Percentiles rank a stretch among this genome's conserved stretches.
These are phyloP conservation scores for Tribonema minus DNA, from an alignment of 108 stramenopile genomes.

Conservation along the genomic window DNA sequence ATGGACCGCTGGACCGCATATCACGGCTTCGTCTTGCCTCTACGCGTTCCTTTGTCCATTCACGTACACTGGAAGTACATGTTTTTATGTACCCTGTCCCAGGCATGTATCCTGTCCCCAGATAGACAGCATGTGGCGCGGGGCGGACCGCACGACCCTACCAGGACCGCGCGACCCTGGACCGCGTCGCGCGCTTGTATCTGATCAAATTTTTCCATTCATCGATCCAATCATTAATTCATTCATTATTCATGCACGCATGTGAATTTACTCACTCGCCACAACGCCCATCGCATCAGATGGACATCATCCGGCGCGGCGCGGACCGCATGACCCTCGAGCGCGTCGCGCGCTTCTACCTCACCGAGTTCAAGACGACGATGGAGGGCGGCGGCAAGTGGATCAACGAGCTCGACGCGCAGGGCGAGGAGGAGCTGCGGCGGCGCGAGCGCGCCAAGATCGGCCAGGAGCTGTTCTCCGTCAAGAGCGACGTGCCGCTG, in stretches of 20 bases:
- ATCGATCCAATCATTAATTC: no score
- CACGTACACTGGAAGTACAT: no score
- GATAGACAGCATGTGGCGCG: not conserved
- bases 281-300: no score
- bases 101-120: no score
- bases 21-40: no score
- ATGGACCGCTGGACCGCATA: no score
- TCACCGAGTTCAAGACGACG: conserved; percentile 82
- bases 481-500: conserved; percentile 60
- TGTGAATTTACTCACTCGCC: no score
- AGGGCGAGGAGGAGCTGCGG: conserved; percentile 69
- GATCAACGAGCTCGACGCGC: not conserved
- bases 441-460: conserved; percentile 51
- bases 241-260: no score
- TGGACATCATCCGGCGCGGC: conserved; percentile 42
- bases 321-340: conserved; percentile 90
- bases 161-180: conserved; percentile 85
- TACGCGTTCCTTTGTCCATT: no score
- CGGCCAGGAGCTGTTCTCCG: conserved; percentile 51
- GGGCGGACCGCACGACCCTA: conserved; percentile 40
- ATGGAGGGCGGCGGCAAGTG: conserved; percentile 56
- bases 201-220: conserved; percentile 87
- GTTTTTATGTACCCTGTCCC: no score
- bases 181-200: conserved; percentile 87
- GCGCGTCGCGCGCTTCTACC: conserved; percentile 86